These are phyloP conservation scores for Penicillium subrubescens DNA, from an alignment of 495 filamentous ascomycete genomes.

Conservation along the genomic window DNA sequence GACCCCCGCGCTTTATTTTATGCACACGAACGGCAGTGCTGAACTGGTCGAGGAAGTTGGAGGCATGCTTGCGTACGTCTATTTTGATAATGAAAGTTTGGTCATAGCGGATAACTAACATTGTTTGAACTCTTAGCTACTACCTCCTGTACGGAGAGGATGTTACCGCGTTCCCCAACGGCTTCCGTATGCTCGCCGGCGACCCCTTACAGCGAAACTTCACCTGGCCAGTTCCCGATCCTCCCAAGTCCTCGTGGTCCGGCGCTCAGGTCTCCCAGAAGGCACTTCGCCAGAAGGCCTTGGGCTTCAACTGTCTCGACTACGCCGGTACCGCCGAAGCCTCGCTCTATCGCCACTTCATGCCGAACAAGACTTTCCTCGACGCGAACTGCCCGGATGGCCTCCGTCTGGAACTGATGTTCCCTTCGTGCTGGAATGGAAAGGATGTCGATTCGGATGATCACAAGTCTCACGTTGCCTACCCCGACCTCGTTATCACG, in stretches of 20 bases:
- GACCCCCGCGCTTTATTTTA: slow-evolving; percentile 61
- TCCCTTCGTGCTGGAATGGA: slow-evolving; percentile 92
- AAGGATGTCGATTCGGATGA: slow-evolving; percentile 59
- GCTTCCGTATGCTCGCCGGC: slow-evolving; percentile 87
- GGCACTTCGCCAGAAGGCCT: slow-evolving; percentile 73
- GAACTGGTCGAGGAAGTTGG: slow-evolving; percentile 56
- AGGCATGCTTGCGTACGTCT: slow-evolving; percentile 55
- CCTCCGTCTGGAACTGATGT: slow-evolving; percentile 80
- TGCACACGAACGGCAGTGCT: slow-evolving; percentile 55
- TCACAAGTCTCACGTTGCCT: slow-evolving; percentile 76
- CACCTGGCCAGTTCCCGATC: slow-evolving; percentile 67
- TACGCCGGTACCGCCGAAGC: slow-evolving; percentile 62
- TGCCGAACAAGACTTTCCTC: slow-evolving; percentile 78
- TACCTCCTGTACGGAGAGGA: slow-evolving; percentile 68
- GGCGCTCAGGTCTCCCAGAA: slow-evolving; percentile 59
- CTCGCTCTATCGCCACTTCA: slow-evolving; percentile 74
- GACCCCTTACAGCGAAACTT: slow-evolving; percentile 70
- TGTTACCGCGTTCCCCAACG: slow-evolving; percentile 73
- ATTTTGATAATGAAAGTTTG: background rate
- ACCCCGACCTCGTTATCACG: slow-evolving; percentile 71
- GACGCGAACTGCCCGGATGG: slow-evolving; percentile 77
- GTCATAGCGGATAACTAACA: background rate
- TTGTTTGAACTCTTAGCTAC: slow-evolving; percentile 52
- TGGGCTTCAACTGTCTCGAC: slow-evolving; percentile 93
- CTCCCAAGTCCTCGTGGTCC: slow-evolving; percentile 71